Evolutionary conservation across 257 asterid species (phyloP), one percentile per base, ranked within the genome.

Genomic region (Gentiana dahurica): DNA sequence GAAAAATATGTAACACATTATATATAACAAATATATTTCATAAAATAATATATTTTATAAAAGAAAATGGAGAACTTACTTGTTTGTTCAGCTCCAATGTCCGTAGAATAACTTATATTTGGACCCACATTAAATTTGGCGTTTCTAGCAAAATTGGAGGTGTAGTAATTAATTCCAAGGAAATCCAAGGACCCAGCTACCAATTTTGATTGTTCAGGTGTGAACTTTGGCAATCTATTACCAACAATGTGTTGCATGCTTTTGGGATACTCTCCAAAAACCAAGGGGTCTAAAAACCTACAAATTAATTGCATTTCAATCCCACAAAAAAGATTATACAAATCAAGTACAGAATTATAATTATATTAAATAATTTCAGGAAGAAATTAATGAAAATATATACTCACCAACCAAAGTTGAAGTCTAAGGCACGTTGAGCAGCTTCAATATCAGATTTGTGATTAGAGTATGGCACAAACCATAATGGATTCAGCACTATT

Each of bases 341-440:
- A 15, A 15, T 15, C 24, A 15, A 15, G 24, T 15, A 15, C 24
- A 15, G 24, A 15, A 15, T 15, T 15, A 15, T 15, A 15, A 15
- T 15, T 15, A 15, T 15, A 15, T 15, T 15, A 15, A 15, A 15
- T 15, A 15, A 15, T 15, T 15, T 15, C 24, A 15, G 24, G 24
- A 15, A 15, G 24, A 15, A 15, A 15, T 15, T 15, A 15, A 15
- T 15, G 24, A 15, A 15, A 15, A 15, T 15, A 15, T 15, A 15
- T 15, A 54, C 59, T 65, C 38, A 85, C 94, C 94, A 82, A 51
- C 95, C 95, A 9, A 34, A 75, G 57, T 65, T 51, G 53, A 86
- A 82, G 65, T 80, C 87, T 12, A 81, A 67, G 12, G 80, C 76
- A 15, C 85, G 72, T 64, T 59, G 59, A 5, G 77, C 69, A 12